Base-by-base conservation (phyloP, 441 rosid genomes). In the Kokia cookei region DNA sequence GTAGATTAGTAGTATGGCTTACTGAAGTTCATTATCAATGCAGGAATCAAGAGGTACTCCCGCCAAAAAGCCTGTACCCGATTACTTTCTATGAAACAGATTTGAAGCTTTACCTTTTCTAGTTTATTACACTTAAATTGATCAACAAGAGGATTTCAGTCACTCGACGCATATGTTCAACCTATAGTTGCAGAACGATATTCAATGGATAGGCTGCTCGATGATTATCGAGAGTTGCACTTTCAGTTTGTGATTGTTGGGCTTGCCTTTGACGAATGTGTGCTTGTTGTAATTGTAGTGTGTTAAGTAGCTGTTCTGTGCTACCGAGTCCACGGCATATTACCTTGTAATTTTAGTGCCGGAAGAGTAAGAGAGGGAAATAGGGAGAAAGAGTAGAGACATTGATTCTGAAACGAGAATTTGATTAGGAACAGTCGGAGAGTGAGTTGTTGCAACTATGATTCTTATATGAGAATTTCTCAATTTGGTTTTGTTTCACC, bases 1-100 rank as follows among this genome's bases (percentile, higher is more conserved):
- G 37, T 26, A 45, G 40, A 66, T 66, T 47, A 7, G 4, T 47
- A 7, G 5, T 14, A 66, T n/a, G 27, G 15, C 57, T 53, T 65
- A 60, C 66, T 75, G 75, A 77, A 68, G 5, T 37, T 65, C 37
- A 2, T 60, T 48, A 43, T 73, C 51, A 48, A 74, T 84, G 82
- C 89, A 94, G 97, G 97, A 94, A 73, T 86, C 94, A n/a, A 90
- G 98, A 85, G 95, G 89, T 13, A 69, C 96, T 27, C 96, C 89
- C 15, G 78, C 92, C 13, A 90, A 87, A 79, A 94, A 86, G 74
- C 93, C 95, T 26, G 91, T 95, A 35, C 97, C 97, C 8, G 98
- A 94, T 83, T 94, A 94, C 83, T 94, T 94, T 81, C 83, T 94
- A 54, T 91, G 89, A 89, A 73, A 35, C 17, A 32, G 26, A 62